A percentile compares a stretch with the other conserved stretches of the same genome.
These are phyloP conservation scores for Sugiyamaella smithiae DNA, from an alignment of 805 yeast species.

Conservation along the genomic window DNA sequence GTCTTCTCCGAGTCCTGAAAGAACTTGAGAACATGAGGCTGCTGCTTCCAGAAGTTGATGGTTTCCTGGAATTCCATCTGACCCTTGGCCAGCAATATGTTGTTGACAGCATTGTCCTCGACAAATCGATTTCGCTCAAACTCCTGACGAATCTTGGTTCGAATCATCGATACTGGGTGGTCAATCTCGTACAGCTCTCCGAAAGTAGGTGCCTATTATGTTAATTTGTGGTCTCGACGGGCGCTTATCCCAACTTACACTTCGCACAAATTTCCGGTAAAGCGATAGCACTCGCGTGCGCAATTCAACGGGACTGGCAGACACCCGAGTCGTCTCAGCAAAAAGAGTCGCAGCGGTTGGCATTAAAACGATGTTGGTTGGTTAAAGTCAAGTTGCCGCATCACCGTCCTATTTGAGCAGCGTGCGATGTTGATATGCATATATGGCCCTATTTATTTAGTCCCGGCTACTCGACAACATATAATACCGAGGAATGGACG, in stretches of 20 bases:
- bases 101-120: conserved; percentile 59
- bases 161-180: conserved; percentile 72
- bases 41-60: conserved; percentile 87
- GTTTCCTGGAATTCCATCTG: conserved; percentile 90
- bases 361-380: conserved; percentile 32
- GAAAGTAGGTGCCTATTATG: conserved; percentile 31
- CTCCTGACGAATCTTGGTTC: conserved; percentile 84
- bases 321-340: conserved; percentile 74
- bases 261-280: conserved; percentile 68
- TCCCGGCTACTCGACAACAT: no score
- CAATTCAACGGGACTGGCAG: conserved; percentile 59
- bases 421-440: no score
- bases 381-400: background rate
- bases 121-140: conserved; percentile 83
- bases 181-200: conserved; percentile 44
- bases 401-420: background rate
- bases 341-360: conserved; percentile 76
- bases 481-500: no score
- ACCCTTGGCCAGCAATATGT: conserved; percentile 73
- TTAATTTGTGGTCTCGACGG: no score
- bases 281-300: conserved; percentile 61
- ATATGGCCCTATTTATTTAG: no score
- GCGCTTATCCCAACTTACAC: conserved; percentile 28
- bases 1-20: conserved; percentile 65
- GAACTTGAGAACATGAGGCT: conserved; percentile 77